Conservation (phyloP, 306 rosid species). For the Castanea crenata region DNA sequence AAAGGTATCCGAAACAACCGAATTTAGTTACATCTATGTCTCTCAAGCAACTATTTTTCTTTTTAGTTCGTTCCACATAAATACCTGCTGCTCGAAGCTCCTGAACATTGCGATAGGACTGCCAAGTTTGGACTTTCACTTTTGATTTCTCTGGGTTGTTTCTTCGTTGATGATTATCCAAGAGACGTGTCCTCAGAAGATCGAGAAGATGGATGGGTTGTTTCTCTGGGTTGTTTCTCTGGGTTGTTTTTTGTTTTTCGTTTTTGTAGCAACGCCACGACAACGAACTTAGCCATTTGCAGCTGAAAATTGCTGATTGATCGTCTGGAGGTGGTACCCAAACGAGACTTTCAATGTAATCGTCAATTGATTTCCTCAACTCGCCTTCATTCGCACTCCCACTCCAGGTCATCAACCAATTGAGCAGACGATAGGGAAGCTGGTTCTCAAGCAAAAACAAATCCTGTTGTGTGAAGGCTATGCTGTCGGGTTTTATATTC, state of each 20-base stretch:
- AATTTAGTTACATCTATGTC: background rate
- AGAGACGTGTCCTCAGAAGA: no score
- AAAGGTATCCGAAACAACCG: no score
- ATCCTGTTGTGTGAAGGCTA: background rate
- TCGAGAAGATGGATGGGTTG: no score
- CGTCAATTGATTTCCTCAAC: accelerated
- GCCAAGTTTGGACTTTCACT: accelerated
- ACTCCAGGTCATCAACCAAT: background rate
- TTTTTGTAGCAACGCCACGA: no score
- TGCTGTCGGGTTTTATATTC: background rate
- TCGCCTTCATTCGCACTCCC: no score
- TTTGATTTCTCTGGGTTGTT: accelerated
- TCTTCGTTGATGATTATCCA: no score
- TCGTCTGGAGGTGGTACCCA: accelerated
- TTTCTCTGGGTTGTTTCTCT: no score
- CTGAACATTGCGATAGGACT: no score
- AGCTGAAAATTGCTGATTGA: no score
- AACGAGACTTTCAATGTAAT: no score
- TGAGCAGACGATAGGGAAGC: conserved; percentile 19
- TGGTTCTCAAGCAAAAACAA: conserved; percentile 32
- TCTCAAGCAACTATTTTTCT: background rate
- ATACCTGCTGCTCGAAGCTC: conserved; percentile 10
- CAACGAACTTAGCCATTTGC: no score
- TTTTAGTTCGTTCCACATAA: background rate
- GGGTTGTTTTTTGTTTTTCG: no score